Evolutionary conservation across 129 eudicot genomes (phyloP).

Genomic region (carrot (Daucus carota)): DNA sequence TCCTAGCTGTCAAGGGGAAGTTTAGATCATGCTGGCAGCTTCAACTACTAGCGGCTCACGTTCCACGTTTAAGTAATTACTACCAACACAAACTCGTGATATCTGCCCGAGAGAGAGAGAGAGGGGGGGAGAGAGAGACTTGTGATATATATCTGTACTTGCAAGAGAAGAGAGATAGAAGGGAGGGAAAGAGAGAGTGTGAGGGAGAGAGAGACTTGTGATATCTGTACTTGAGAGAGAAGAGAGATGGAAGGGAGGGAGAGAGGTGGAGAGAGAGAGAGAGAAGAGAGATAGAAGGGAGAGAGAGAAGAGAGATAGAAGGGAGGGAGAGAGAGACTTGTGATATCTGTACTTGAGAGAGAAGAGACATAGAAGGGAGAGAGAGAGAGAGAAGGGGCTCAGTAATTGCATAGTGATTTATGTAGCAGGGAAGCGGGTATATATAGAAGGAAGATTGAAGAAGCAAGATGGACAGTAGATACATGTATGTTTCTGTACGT

Average conservation of each 20-base stretch:
- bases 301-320: background rate
- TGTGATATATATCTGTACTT: no score
- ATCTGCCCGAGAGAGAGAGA: background rate
- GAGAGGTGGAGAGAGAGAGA: background rate
- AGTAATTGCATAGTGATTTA: conserved; percentile 1
- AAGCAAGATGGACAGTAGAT: background rate
- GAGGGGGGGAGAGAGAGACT: background rate
- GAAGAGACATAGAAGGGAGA: conserved; percentile 7
- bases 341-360: background rate
- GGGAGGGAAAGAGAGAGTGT: background rate
- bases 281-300: no score
- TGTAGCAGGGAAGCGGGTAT: conserved; percentile 14
- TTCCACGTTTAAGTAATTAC: background rate
- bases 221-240: background rate
- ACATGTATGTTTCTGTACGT: background rate
- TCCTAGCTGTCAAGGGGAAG: conserved; percentile 27
- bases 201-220: conserved; percentile 1
- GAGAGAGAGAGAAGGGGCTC: background rate
- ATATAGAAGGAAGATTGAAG: conserved; percentile 25
- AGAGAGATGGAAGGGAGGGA: no score
- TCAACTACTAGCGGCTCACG: conserved; percentile 59
- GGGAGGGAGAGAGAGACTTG: conserved; percentile 9
- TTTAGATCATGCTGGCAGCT: conserved; percentile 99
- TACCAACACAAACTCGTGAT: background rate
- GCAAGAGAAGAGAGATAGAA: no score